Percentiles rank a stretch among this genome's conserved stretches.
These are phyloP conservation scores for Pinus tabuliformis DNA, from an alignment of 75 land plant genomes.

Conservation along the genomic window DNA sequence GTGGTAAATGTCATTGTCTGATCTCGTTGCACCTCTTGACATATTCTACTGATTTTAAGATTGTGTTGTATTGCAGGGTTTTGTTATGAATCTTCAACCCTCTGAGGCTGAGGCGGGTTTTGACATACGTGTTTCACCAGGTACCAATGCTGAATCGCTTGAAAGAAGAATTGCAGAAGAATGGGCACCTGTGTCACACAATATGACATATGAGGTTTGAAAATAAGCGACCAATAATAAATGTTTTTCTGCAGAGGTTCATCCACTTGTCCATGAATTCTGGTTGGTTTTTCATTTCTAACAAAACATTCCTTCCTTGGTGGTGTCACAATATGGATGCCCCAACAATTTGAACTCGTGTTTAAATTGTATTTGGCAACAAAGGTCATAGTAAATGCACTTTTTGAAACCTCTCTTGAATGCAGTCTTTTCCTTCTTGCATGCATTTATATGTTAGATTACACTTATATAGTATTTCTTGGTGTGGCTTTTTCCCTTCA, in stretches of 20 bases:
- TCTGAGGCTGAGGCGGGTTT: conserved; percentile 98
- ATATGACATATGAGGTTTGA: conserved; percentile 81
- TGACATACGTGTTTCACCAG: conserved; percentile 89
- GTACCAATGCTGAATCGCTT: conserved; percentile 46
- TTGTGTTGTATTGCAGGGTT: conserved; percentile 53
- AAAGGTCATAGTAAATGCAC: not conserved
- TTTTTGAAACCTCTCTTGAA: too few species aligned
- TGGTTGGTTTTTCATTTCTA: too few species aligned
- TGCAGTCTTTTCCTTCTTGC: not conserved
- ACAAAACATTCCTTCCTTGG: too few species aligned
- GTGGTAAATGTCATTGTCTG: too few species aligned
- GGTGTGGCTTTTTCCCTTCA: not conserved
- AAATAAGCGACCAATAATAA: not conserved
- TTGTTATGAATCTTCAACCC: conserved; percentile 98
- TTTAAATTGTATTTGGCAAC: not conserved
- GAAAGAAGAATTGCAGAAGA: conserved; percentile 78
- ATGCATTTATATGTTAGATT: not conserved
- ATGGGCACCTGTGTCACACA: conserved; percentile 96
- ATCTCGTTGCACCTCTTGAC: too few species aligned
- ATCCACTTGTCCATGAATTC: too few species aligned
- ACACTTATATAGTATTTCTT: not conserved
- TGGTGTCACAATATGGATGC: too few species aligned
- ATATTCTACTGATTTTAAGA: too few species aligned
- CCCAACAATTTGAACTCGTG: too few species aligned
- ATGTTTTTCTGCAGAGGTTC: too few species aligned